Evolutionary conservation across 306 rosid genomes (phyloP), one percentile per base, ranked within the genome.

Genomic region (Senna tora): DNA sequence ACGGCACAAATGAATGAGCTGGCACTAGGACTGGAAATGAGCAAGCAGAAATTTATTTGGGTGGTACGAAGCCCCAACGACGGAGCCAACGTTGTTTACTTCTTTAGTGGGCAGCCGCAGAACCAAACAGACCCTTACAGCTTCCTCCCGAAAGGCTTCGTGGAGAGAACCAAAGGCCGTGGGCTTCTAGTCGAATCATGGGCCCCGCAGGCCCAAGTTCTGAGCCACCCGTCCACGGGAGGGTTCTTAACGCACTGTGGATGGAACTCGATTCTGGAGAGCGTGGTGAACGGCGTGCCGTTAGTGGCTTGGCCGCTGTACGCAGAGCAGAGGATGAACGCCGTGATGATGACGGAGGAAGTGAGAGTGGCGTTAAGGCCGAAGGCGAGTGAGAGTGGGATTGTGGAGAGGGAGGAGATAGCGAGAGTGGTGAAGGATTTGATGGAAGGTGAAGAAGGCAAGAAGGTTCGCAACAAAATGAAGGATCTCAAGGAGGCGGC

Each of bases 191-290:
- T 88, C 0, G 76, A 81, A 0, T 74, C 84, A 0, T 91, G 97
- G 97, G 97, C 97, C 11, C 97, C 97, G 3, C 97, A 91, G 56
- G 83, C 87, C 0, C 85, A 82, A 6, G 76, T 91, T 0, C 47
- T 91, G 3, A 46, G 77, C 32, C 97, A 91, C 21, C 66, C 39
- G 0, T 83, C 95, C 0, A 85, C 82, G 0, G 95, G 97, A 0
- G 97, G 91, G 36, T 91, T 91, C 69, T 11, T 91, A 4, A 85
- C 81, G 4, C 97, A 91, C 3, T 91, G 97, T 10, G 97, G 97
- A 0, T 91, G 95, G 95, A 91, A 90, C 49, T 90, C 96, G 0
- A 28, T 75, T 0, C 77, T 88, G 0, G 96, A 90, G 61, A 78
- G 90, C 3, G 84, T 86, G 51, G 86, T 71, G 0, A 84, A 76